These are phyloP conservation scores for Pleurotus djamor DNA, from an alignment of 768 basidiomycete species.

Conservation along the genomic window DNA sequence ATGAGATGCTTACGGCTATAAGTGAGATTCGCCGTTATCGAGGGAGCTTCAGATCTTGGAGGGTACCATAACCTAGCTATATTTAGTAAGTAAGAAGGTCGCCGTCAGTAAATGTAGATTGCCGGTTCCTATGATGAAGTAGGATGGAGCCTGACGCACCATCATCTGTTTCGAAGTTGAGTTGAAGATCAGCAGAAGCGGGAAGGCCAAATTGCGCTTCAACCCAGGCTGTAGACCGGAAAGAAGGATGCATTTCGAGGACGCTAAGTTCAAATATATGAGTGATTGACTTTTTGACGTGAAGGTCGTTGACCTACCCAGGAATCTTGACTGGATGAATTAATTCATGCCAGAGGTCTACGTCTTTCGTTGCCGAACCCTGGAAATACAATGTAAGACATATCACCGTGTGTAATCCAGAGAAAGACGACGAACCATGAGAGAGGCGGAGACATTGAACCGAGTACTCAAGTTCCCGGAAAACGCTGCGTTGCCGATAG, in stretches of 20 bases:
- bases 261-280: not conserved
- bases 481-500: not conserved
- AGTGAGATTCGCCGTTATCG: not conserved
- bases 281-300: not conserved
- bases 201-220: not conserved
- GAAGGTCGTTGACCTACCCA: not conserved
- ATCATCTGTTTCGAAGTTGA: not conserved
- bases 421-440: not conserved
- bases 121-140: not conserved
- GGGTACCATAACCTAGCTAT: conserved; percentile 1
- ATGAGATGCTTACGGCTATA: not conserved
- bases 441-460: not conserved
- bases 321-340: not conserved
- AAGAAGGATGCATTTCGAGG: not conserved
- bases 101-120: no score
- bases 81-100: not conserved
- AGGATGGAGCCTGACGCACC: not conserved
- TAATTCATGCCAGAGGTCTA: not conserved
- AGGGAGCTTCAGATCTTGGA: not conserved
- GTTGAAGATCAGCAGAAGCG: not conserved
- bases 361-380: not conserved
- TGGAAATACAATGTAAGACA: not conserved
- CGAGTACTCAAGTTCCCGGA: not conserved
- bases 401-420: not conserved
- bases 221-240: not conserved